Percentiles rank a stretch among this genome's conserved stretches.
These are phyloP conservation scores for Penstemon eatonii DNA, from an alignment of 257 asterid genomes.

Conservation along the genomic window DNA sequence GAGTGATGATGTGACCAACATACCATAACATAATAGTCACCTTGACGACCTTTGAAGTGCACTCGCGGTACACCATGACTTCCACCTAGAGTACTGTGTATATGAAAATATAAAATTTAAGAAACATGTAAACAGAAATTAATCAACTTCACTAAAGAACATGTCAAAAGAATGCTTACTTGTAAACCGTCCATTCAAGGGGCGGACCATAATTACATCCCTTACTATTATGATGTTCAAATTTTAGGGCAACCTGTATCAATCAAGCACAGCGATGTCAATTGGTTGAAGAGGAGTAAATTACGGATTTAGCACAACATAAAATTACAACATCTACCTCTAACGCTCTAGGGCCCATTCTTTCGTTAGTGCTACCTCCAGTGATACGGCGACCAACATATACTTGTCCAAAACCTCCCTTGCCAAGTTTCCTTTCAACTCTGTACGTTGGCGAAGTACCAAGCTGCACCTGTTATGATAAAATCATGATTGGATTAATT, in stretches of 20 bases:
- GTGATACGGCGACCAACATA: constrained; percentile 74
- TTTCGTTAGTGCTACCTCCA: constrained; percentile 49
- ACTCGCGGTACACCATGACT: constrained; percentile 91
- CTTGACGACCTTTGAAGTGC: constrained; percentile 84
- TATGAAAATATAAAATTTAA: constrained; percentile 20
- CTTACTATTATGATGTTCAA: constrained; percentile 80
- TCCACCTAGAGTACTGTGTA: constrained; percentile 69
- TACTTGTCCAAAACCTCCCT: constrained; percentile 96
- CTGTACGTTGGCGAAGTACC: constrained; percentile 75
- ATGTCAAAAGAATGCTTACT: constrained; percentile 42
- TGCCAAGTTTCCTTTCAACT: constrained; percentile 71
- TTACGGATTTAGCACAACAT: constrained; percentile 9
- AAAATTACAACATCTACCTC: constrained; percentile 43
- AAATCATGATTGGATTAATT: constrained; percentile 12
- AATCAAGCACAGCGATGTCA: constrained; percentile 20
- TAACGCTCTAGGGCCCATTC: constrained; percentile 60
- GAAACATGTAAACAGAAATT: constrained; percentile 15
- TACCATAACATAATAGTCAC: constrained; percentile 84
- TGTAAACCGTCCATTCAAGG: constrained; percentile 84
- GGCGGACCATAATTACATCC: constrained; percentile 88
- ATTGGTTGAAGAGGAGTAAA: not conserved
- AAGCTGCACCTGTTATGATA: constrained; percentile 70
- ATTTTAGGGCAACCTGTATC: constrained; percentile 78
- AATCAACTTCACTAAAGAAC: constrained; percentile 12
- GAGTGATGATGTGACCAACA: constrained; percentile 5